Percentiles rank a stretch among this genome's conserved stretches.
Conservation (phyloP, 2,329 filamentous ascomycete genomes). For the Pyricularia sp. region DNA sequence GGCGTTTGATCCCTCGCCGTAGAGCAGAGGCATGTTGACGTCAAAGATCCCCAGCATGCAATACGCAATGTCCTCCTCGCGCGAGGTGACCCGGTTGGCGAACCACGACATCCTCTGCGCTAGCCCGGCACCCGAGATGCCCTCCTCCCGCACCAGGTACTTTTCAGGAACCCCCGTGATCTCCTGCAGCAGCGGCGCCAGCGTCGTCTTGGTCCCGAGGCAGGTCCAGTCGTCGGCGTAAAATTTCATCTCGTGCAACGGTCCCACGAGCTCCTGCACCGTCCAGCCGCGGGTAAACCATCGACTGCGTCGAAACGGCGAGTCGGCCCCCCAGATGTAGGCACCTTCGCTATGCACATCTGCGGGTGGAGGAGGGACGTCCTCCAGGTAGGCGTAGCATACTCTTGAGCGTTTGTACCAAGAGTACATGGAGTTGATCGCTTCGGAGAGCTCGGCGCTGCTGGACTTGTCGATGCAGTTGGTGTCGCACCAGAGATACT, state of each 20-base stretch:
- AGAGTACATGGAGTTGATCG: conserved; percentile 8
- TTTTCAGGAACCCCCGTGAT: conserved; percentile 1
- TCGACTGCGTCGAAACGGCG: conserved; percentile 7
- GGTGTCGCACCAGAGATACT: conserved; percentile 10
- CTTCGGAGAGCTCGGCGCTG: conserved; percentile 6
- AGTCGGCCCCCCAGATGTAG: not conserved
- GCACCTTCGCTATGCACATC: not conserved
- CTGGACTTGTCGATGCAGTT: conserved; percentile 9
- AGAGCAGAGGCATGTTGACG: conserved; percentile 21
- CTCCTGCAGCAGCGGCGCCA: not conserved
- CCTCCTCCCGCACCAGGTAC: not conserved
- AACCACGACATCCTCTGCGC: conserved; percentile 21
- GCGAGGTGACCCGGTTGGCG: conserved; percentile 14
- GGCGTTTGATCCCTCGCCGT: conserved; percentile 20
- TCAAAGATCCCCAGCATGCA: conserved; percentile 22
- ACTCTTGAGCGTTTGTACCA: conserved; percentile 4
- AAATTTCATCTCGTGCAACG: conserved; percentile 16
- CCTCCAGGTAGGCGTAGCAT: conserved; percentile 7
- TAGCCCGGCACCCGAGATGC: not conserved
- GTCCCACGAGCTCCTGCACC: conserved; percentile 56
- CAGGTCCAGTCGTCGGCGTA: conserved; percentile 18
- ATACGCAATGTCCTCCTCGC: conserved; percentile 20
- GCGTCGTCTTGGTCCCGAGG: conserved; percentile 15
- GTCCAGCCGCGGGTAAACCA: conserved; percentile 44
- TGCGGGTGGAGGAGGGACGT: conserved; percentile 1